Percentiles rank a stretch among this genome's conserved stretches.
phyloP scores from a whole-genome alignment of 352 stramenopile genomes.

The Detonula confervacea region DNA sequence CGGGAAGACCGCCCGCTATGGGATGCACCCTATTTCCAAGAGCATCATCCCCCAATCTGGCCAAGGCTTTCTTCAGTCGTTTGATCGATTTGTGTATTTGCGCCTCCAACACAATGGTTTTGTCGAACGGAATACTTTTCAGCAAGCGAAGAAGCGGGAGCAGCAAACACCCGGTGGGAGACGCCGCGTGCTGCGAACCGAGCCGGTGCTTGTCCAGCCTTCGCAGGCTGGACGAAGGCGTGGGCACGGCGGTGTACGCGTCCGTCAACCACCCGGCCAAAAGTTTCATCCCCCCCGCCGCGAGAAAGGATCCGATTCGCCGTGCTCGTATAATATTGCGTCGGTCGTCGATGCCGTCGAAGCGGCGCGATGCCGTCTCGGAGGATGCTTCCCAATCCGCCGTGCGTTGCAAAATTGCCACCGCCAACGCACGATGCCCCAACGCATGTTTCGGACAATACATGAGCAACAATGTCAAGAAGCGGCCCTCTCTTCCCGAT shows the following conservation, averaged over 20 bases:
- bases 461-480: constrained; percentile 40
- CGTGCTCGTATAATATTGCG: too few relatives aligned
- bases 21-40: constrained; percentile 28
- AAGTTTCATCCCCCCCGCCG: constrained; percentile 39
- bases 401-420: constrained; percentile 45
- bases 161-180: constrained; percentile 36
- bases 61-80: constrained; percentile 41
- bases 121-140: constrained; percentile 46
- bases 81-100: constrained; percentile 52
- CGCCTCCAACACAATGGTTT: constrained; percentile 41
- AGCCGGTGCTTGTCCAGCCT: background rate
- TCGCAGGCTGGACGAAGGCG: constrained; percentile 18
- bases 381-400: constrained; percentile 43
- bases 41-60: constrained; percentile 14
- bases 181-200: constrained; percentile 13
- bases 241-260: constrained; percentile 24
- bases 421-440: constrained; percentile 26
- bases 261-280: constrained; percentile 43
- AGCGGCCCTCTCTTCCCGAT: constrained; percentile 26
- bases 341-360: too few relatives aligned
- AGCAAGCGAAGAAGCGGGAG: constrained; percentile 42
- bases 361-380: too few relatives aligned
- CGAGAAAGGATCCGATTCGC: constrained; percentile 20
- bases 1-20: constrained; percentile 31
- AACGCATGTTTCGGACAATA: constrained; percentile 31